Conservation (phyloP, 345 rosid species). For the thale cress (Arabidopsis thaliana) region TAIR10.1 NC_003075.7:6795501-6796000, state of each 20-base stretch:
- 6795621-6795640: constrained; percentile 54
- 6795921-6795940: constrained; percentile 18
- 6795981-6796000: constrained; percentile 36
- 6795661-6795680: constrained; percentile 39
- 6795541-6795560: constrained; percentile 33
- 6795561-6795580: background rate
- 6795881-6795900: constrained; percentile 12
- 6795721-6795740: constrained; percentile 92
- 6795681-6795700: constrained; percentile 28
- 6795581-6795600: constrained; percentile 19
- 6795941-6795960: constrained; percentile 38
- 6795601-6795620: background rate
- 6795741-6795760: constrained; percentile 73
- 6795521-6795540: constrained; percentile 86
- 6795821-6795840: constrained; percentile 40
- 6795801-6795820: constrained; percentile 36
- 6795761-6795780: constrained; percentile 30
- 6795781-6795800: constrained; percentile 43
- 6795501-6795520: constrained; percentile 99
- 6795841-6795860: constrained; percentile 10
- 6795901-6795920: constrained; percentile 7
- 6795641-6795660: constrained; percentile 75
- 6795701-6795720: constrained; percentile 94
- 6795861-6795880: constrained; percentile 15
- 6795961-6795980: constrained; percentile 38